Evolutionary conservation across 371 early-diverging fungal species (phyloP).

Genomic region (Rhizopus microsporus): DNA sequence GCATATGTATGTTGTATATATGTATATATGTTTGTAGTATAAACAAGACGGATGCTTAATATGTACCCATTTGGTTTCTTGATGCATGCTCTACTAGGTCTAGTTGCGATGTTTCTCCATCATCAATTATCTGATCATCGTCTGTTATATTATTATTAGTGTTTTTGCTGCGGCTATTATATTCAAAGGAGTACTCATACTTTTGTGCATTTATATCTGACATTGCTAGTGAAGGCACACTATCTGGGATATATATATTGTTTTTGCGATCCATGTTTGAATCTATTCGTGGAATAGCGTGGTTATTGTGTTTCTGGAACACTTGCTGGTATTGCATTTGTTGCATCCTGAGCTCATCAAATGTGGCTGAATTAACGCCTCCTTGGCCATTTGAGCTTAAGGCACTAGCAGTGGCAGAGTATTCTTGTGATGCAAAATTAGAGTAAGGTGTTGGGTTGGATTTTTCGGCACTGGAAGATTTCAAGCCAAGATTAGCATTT

Average conservation of each 20-base stretch:
- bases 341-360: constrained; percentile 29
- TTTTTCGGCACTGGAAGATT: constrained; percentile 21
- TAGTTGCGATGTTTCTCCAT: constrained; percentile 26
- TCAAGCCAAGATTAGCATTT: constrained; percentile 18
- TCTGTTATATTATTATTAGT: constrained; percentile 11
- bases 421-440: constrained; percentile 28
- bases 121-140: constrained; percentile 20
- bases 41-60: too few species aligned
- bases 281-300: constrained; percentile 9
- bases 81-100: constrained; percentile 21
- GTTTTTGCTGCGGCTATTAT: background rate
- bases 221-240: background rate
- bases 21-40: too few species aligned
- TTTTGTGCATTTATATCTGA: background rate
- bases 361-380: constrained; percentile 15
- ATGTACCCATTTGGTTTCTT: constrained; percentile 6
- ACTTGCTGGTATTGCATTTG: constrained; percentile 29
- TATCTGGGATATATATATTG: background rate
- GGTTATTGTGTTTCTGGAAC: constrained; percentile 28
- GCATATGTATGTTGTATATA: too few species aligned
- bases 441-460: constrained; percentile 14
- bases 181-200: too few species aligned
- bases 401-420: constrained; percentile 7
- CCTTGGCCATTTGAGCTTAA: constrained; percentile 11
- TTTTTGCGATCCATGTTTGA: constrained; percentile 3